Evolutionary conservation across 2,329 filamentous ascomycete species (phyloP).

Genomic region (Aspergillus tanneri): DNA sequence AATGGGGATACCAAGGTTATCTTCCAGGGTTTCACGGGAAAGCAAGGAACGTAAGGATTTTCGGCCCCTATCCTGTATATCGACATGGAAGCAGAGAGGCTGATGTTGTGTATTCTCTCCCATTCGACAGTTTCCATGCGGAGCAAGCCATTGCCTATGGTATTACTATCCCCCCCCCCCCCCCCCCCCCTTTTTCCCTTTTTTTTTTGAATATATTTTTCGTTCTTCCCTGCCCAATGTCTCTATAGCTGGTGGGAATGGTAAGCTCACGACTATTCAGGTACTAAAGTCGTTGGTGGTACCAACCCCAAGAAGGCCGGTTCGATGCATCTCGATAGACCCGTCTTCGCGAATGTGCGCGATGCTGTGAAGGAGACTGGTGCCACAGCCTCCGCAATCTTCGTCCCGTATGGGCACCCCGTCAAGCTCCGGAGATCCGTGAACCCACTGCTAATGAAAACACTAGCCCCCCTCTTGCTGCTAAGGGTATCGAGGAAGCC

Average conservation of each 20-base stretch:
- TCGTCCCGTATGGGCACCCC: constrained; percentile 74
- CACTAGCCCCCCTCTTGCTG: constrained; percentile 79
- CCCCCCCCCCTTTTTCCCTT: no score
- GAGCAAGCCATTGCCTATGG: constrained; percentile 98
- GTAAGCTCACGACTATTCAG: constrained; percentile 49
- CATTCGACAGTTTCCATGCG: constrained; percentile 77
- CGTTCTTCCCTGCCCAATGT: constrained; percentile 7
- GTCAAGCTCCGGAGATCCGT: not conserved
- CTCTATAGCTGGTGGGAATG: constrained; percentile 6
- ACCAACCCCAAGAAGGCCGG: constrained; percentile 99
- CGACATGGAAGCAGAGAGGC: constrained; percentile 22
- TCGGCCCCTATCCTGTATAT: not conserved
- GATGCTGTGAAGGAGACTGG: constrained; percentile 89
- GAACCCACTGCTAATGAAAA: constrained; percentile 21
- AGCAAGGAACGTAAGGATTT: constrained; percentile 83
- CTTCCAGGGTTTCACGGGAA: constrained; percentile 96
- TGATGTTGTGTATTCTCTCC: constrained; percentile 28
- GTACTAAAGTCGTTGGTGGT: constrained; percentile 95
- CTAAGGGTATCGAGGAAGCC: constrained; percentile 94
- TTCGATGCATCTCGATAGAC: constrained; percentile 79
- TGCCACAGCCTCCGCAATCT: constrained; percentile 89
- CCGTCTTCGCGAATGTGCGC: constrained; percentile 85
- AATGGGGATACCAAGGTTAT: constrained; percentile 91
- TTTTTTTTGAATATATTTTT: no score
- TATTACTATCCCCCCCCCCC: constrained; percentile 51